Conservation (phyloP, 2,329 filamentous ascomycete species). For the Colletotrichum coccodes region DNA sequence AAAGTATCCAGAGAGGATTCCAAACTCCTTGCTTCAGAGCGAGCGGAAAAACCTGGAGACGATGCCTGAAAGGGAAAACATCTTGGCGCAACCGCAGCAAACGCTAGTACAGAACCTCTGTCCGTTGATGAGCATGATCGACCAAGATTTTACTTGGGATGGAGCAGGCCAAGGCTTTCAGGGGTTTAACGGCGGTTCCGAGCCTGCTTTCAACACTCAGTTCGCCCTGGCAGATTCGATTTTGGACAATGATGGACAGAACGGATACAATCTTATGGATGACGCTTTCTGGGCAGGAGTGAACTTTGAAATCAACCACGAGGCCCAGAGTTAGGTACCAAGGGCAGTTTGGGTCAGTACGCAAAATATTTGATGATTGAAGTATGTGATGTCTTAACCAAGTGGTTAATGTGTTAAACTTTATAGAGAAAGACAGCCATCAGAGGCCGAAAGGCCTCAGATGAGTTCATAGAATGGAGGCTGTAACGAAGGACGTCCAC, state of each 20-base stretch:
- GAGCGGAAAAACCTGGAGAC: background rate
- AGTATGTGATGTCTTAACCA: too few relatives aligned
- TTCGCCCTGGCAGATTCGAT: slow-evolving; percentile 27
- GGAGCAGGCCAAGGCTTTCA: background rate
- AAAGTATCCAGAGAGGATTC: slow-evolving; percentile 26
- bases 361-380: too few relatives aligned
- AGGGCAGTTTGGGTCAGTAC: too few relatives aligned
- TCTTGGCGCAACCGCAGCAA: slow-evolving; percentile 2
- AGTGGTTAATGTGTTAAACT: too few relatives aligned
- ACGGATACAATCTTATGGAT: background rate
- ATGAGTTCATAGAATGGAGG: too few relatives aligned
- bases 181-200: background rate
- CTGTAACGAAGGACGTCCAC: too few relatives aligned
- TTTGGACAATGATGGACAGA: background rate
- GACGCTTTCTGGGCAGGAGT: slow-evolving; percentile 24
- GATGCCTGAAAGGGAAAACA: background rate
- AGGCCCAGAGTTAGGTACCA: background rate
- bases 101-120: slow-evolving; percentile 24
- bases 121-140: slow-evolving; percentile 20
- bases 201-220: slow-evolving; percentile 27
- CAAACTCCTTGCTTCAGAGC: slow-evolving; percentile 16
- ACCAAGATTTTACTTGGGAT: slow-evolving; percentile 9
- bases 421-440: too few relatives aligned
- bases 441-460: too few relatives aligned
- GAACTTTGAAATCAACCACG: slow-evolving; percentile 14